Evolutionary conservation across 2,329 filamentous ascomycete genomes (phyloP).

Genomic region (Tolypocladium pustulatum): DNA sequence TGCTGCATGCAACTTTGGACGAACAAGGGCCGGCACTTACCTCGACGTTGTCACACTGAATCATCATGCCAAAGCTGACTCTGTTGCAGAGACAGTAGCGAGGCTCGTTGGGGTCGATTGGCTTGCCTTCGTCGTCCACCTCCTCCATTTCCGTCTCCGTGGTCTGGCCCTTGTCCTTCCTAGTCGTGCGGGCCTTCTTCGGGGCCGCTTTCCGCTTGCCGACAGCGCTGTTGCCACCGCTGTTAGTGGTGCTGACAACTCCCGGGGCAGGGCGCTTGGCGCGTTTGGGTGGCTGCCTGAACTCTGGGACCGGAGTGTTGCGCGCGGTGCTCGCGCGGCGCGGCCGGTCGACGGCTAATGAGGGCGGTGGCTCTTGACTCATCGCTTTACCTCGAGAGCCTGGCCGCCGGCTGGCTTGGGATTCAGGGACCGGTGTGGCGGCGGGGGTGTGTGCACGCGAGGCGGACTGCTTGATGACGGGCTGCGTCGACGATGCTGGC

Average conservation of each 20-base stretch:
- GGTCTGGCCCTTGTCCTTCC: slow-evolving; percentile 34
- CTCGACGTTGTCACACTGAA: slow-evolving; percentile 69
- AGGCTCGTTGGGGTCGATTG: slow-evolving; percentile 65
- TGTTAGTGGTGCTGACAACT: slow-evolving; percentile 53
- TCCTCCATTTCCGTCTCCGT: slow-evolving; percentile 41
- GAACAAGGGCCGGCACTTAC: slow-evolving; percentile 35
- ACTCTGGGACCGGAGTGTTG: slow-evolving; percentile 45
- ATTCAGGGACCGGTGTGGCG: slow-evolving; percentile 23
- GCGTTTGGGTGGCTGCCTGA: slow-evolving; percentile 37
- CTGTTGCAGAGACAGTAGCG: slow-evolving; percentile 70
- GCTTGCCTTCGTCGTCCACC: slow-evolving; percentile 56
- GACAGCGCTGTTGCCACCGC: slow-evolving; percentile 54
- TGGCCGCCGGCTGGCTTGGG: slow-evolving; percentile 29
- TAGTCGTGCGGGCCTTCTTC: slow-evolving; percentile 47
- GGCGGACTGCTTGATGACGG: slow-evolving; percentile 16
- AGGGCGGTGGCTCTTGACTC: slow-evolving; percentile 39
- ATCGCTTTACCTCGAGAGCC: slow-evolving; percentile 41
- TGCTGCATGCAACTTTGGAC: neutral
- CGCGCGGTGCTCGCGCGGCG: slow-evolving; percentile 46
- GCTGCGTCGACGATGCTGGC: slow-evolving; percentile 5
- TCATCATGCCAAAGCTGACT: slow-evolving; percentile 76
- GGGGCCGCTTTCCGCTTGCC: slow-evolving; percentile 62
- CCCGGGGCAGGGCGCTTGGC: slow-evolving; percentile 63
- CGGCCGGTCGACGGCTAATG: slow-evolving; percentile 40
- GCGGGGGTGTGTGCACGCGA: slow-evolving; percentile 24